These are phyloP conservation scores for Mucuna pruriens DNA, from an alignment of 306 rosid species.

Conservation along the genomic window DNA sequence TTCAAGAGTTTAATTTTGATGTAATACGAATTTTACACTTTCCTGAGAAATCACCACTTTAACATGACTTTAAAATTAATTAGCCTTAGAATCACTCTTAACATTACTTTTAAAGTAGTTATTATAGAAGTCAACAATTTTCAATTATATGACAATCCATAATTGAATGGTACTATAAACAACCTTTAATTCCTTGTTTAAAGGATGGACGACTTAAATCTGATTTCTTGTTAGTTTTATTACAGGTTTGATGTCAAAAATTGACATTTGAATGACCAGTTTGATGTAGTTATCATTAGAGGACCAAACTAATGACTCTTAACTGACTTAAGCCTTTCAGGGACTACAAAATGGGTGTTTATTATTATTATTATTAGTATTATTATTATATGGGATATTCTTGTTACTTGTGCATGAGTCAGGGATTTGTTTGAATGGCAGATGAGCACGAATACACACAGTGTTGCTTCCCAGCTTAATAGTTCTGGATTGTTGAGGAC, in stretches of 20 bases:
- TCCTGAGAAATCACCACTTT: neutral
- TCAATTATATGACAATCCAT: neutral
- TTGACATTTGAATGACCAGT: neutral
- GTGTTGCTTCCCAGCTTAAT: slow-evolving; percentile 63
- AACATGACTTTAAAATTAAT: neutral
- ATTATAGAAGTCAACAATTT: neutral
- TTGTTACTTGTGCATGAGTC: slow-evolving; percentile 26
- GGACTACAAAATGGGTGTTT: neutral
- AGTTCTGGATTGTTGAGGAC: slow-evolving; percentile 76
- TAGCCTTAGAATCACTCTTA: neutral
- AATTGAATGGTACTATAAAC: neutral
- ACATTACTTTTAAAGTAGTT: neutral
- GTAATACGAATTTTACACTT: neutral
- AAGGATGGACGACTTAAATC: neutral
- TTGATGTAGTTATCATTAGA: slow-evolving; percentile 8
- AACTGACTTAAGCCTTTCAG: neutral
- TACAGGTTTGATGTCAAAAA: neutral
- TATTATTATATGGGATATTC: neutral
- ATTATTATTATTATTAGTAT: neutral
- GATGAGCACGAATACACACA: slow-evolving; percentile 67
- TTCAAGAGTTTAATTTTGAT: neutral
- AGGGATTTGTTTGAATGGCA: slow-evolving; percentile 49
- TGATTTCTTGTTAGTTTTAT: neutral
- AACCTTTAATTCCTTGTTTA: neutral
- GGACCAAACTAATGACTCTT: neutral